Evolutionary conservation across 768 basidiomycete genomes (phyloP).

Genomic region (Termitomyces sp.): DNA sequence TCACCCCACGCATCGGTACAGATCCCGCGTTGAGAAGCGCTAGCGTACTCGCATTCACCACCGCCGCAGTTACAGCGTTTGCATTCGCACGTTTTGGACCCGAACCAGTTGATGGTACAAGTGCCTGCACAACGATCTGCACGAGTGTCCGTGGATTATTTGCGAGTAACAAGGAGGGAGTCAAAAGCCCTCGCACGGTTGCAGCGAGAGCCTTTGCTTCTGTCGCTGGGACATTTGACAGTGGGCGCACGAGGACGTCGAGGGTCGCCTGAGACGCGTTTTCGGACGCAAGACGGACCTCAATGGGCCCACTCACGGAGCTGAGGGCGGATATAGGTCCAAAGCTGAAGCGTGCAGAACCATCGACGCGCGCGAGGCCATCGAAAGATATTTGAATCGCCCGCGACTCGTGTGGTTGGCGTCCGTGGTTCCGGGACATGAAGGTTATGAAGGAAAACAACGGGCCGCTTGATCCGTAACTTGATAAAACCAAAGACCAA

Average conservation of each 20-base stretch:
- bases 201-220: constrained; percentile 55
- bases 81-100: constrained; percentile 3
- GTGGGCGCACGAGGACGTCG: constrained; percentile 67
- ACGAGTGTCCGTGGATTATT: constrained; percentile 68
- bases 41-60: constrained; percentile 66
- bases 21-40: constrained; percentile 67
- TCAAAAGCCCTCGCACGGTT: constrained; percentile 49
- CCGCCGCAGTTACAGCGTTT: constrained; percentile 44
- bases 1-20: constrained; percentile 69
- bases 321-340: constrained; percentile 50
- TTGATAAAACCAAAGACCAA: too few relatives aligned
- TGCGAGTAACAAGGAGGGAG: constrained; percentile 59
- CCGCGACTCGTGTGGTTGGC: constrained; percentile 30
- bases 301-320: constrained; percentile 77
- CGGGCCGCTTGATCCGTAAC: neutral
- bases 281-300: constrained; percentile 65
- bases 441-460: neutral
- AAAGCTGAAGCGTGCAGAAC: constrained; percentile 68
- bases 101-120: constrained; percentile 20
- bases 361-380: constrained; percentile 64
- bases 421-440: constrained; percentile 1
- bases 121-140: constrained; percentile 71
- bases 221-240: constrained; percentile 64
- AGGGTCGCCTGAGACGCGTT: constrained; percentile 67
- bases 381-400: constrained; percentile 45